Base-by-base conservation (phyloP, 345 rosid genomes). In the Arabidopsis arenosa region DNA sequence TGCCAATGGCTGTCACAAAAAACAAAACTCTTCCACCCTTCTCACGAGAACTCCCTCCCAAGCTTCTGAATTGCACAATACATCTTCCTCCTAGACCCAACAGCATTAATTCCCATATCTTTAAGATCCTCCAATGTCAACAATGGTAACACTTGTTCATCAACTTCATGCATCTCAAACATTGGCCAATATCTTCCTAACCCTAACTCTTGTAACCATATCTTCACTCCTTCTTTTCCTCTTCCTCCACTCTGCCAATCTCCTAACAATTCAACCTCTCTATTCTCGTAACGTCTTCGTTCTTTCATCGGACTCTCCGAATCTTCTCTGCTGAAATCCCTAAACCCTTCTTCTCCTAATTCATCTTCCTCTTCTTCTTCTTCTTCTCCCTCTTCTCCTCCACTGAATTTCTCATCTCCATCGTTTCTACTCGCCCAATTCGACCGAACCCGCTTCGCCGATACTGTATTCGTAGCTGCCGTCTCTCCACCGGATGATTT, bases 141-240 rank as follows among this genome's bases (percentile, higher is more conserved):
- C 88, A 87, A 85, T 14, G 94, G 94, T 84, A 91, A 78, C 2
- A 91, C 89, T 63, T 89, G 88, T 76, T 91, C 94, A 79, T 91
- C 97, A 68, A 91, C 97, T 75, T 91, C 97, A 80, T 91, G 94
- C 71, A 91, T 84, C 79, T 91, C 92, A n/a, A 89, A 91, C 77
- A 89, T 87, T 0, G 94, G 87, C 10, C 92, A 89, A 51, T 91
- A 91, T 36, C 91, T 80, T 62, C 91, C 91, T 73, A 91, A 84
- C 36, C 97, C 94, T 64, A 91, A 76, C 6, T 65, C 80, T 32
- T 72, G 60, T 14, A 66, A 11, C 65, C 80, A 65, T 70, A 75
- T 58, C 23, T 14, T 53, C 13, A 83, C 74, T 12, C 77, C 73
- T 64, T 64, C 40, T 63, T 68, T 57, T 56, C 61, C 63, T 78